Base-by-base conservation (phyloP, 352 stramenopile genomes). In the Thalassiosira mediterranea region DNA sequence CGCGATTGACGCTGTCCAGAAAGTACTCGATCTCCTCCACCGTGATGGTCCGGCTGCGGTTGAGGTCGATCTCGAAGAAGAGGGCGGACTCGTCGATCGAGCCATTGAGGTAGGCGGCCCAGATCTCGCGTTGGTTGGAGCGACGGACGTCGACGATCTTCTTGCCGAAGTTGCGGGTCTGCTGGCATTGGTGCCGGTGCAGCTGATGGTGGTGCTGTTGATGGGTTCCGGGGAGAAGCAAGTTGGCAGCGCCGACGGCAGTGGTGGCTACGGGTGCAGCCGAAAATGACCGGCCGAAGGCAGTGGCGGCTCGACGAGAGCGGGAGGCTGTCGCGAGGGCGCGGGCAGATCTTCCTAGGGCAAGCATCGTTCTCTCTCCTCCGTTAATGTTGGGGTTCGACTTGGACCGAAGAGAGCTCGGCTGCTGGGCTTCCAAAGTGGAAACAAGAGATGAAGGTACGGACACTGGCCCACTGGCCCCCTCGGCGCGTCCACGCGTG, bases 71-170 rank as follows among this genome's bases (percentile, higher is more conserved):
- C 17, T 21, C 17, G 17, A 13, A 8, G 47, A 54, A 54, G 47
- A 54, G n/a, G n/a, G 47, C 7, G 17, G 17, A 21, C 8, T 21
- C 17, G 7, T 8, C 7, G 10, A 54, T 25, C 7, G 7, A 15
- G 23, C 47, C 47, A n/a, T 8, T 11, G 47, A 54, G 47, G 47
- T 54, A 54, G 47, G 47, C 10, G 10, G 17, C 10, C 47, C 47
- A 54, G 10, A 21, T 21, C n/a, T 10, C 8, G 17, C 47, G 47
- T n/a, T 54, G 47, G 17, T 10, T n/a, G 10, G 17, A 21, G 23
- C 47, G 47, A 13, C 47, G 47, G 47, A 54, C 23, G 47, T 54
- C 47, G 47, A 54, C 47, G 23, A 54, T 54, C 47, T 54, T 54
- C 23, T 54, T 54, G 47, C 8, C 37, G 37, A 44, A 44, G 37